phyloP scores from a whole-genome alignment of 257 asterid species.

The Gynochthodes officinalis region DNA sequence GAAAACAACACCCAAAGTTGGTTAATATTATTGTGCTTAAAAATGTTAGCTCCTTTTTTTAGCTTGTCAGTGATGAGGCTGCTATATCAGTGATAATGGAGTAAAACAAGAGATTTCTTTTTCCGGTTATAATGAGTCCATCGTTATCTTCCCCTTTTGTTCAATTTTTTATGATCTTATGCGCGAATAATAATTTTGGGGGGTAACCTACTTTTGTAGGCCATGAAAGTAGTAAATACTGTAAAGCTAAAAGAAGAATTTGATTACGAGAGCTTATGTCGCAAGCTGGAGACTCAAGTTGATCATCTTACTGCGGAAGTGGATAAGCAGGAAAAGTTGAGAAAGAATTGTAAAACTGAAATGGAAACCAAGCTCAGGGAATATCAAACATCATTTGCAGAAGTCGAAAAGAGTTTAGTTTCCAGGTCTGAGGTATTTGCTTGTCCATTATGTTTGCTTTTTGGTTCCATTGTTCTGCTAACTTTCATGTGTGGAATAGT shows the following conservation, averaged over 20 bases:
- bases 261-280: slow-evolving; percentile 82
- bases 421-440: slow-evolving; percentile 71
- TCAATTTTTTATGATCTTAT: not conserved
- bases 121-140: not conserved
- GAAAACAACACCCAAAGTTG: not conserved
- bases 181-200: not conserved
- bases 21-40: not conserved
- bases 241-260: slow-evolving; percentile 90
- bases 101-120: not conserved
- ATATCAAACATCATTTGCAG: slow-evolving; percentile 52
- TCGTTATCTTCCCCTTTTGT: not conserved
- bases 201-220: slow-evolving; percentile 49
- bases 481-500: not conserved
- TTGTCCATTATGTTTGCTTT: slow-evolving; percentile 14
- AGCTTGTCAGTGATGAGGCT: not conserved
- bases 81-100: not conserved
- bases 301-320: slow-evolving; percentile 70
- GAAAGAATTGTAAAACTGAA: slow-evolving; percentile 53
- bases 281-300: slow-evolving; percentile 76
- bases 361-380: slow-evolving; percentile 52
- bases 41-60: not conserved
- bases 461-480: not conserved
- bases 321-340: slow-evolving; percentile 66
- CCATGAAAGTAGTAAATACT: slow-evolving; percentile 78
- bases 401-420: slow-evolving; percentile 51